Conservation (phyloP, 164 flowering plant species). For the Kingdonia uniflora region DNA sequence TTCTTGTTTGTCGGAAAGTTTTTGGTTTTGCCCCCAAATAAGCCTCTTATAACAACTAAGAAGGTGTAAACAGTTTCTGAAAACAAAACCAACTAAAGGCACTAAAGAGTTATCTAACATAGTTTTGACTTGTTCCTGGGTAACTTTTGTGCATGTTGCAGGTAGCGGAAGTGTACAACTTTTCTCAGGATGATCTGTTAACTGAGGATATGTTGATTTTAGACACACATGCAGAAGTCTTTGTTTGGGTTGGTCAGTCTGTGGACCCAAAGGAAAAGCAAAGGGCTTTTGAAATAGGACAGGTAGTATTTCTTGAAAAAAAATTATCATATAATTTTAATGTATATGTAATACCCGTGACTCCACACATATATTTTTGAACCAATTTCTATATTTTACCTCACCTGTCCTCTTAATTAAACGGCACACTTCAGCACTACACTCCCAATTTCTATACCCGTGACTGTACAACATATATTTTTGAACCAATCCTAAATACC, state of each 20-base stretch:
- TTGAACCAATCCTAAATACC: no score
- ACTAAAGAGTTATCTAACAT: no score
- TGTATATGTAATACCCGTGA: no score
- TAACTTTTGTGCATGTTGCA: slow-evolving; percentile 16
- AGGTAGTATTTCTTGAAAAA: slow-evolving; percentile 42
- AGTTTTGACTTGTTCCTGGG: no score
- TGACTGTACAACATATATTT: no score
- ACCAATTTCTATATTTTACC: no score
- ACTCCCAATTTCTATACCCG: no score
- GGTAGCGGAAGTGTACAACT: slow-evolving; percentile 89
- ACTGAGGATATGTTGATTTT: slow-evolving; percentile 90
- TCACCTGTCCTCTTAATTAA: no score
- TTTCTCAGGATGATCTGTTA: slow-evolving; percentile 91
- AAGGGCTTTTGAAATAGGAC: slow-evolving; percentile 80
- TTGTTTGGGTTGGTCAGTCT: slow-evolving; percentile 94
- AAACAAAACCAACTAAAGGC: neutral
- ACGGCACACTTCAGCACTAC: no score
- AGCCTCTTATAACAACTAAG: no score
- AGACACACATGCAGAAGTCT: slow-evolving; percentile 94
- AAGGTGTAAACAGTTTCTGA: neutral
- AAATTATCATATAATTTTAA: no score
- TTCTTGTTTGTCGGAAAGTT: neutral
- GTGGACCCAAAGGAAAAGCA: slow-evolving; percentile 86
- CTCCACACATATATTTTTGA: no score
- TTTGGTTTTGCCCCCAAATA: neutral